Evolutionary conservation across 495 filamentous ascomycete species (phyloP).

Genomic region (Tuber microsphaerosporum): DNA sequence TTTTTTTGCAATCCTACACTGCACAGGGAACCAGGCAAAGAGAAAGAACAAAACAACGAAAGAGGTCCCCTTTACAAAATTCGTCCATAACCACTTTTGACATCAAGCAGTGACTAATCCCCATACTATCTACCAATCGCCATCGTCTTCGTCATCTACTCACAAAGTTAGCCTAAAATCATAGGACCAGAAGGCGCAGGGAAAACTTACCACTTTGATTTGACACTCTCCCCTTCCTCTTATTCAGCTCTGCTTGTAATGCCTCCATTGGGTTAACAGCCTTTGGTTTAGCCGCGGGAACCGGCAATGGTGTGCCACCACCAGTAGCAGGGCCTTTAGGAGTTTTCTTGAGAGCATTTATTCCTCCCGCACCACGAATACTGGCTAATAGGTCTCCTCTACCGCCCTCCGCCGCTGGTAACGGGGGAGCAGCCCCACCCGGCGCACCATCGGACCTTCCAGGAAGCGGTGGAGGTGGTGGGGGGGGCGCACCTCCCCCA

Average conservation of each 20-base stretch:
- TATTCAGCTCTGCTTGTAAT: conserved; percentile 30
- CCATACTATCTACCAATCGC: conserved; percentile 23
- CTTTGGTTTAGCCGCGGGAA: conserved; percentile 7
- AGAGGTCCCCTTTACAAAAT: conserved; percentile 1
- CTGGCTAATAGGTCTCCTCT: conserved; percentile 64
- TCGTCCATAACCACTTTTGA: conserved; percentile 1
- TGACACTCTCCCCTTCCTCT: conserved; percentile 35
- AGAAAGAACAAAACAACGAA: background rate
- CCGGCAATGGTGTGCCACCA: conserved; percentile 2
- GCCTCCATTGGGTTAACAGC: conserved; percentile 32
- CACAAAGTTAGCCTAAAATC: background rate
- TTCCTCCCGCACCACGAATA: conserved; percentile 71
- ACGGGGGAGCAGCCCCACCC: conserved; percentile 51
- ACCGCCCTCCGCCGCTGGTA: conserved; percentile 45
- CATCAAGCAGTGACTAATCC: background rate
- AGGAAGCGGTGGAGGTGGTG: conserved; percentile 61
- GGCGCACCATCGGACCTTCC: conserved; percentile 57
- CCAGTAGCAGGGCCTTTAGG: conserved; percentile 26
- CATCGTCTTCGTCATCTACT: conserved; percentile 34
- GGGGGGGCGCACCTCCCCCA: conserved; percentile 50
- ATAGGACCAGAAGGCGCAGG: background rate
- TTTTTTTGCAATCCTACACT: conserved; percentile 3
- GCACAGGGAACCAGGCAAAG: background rate
- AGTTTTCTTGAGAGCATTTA: conserved; percentile 63
- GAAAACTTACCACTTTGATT: conserved; percentile 32